These are phyloP conservation scores for Mycosarcoma maydis DNA, from an alignment of 1,284 basidiomycete genomes.

Conservation along the genomic window DNA sequence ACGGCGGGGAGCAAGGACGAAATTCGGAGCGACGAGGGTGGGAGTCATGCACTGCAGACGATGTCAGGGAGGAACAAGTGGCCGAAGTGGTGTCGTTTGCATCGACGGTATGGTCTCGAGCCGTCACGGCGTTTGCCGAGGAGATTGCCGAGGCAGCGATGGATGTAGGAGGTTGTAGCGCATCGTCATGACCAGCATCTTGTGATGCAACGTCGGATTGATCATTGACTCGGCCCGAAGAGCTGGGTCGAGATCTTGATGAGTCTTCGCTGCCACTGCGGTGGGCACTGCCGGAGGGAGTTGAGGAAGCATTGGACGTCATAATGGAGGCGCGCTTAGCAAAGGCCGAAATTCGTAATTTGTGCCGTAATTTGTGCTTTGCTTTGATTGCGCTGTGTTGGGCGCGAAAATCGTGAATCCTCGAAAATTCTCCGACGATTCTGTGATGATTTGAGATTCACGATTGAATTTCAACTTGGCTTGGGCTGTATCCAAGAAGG, in stretches of 20 bases:
- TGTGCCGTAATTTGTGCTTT: not conserved
- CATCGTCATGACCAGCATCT: not conserved
- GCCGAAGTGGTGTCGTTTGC: not conserved
- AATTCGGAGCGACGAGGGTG: conserved; percentile 3
- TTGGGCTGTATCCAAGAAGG: too few relatives aligned
- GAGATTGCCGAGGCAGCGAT: too few relatives aligned
- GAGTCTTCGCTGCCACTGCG: not conserved
- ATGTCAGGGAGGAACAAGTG: not conserved
- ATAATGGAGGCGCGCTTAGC: conserved; percentile 11
- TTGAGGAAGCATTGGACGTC: not conserved
- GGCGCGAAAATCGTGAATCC: too few relatives aligned
- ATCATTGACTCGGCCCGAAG: not conserved
- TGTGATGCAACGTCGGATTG: not conserved
- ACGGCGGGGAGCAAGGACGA: not conserved
- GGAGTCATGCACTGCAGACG: conserved; percentile 2
- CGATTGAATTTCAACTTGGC: too few relatives aligned
- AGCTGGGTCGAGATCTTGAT: not conserved
- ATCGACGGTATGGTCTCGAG: not conserved
- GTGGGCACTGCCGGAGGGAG: not conserved
- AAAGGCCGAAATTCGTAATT: conserved; percentile 1
- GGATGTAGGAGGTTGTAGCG: not conserved
- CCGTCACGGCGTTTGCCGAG: conserved; percentile 13
- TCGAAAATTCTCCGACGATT: too few relatives aligned
- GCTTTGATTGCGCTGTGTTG: not conserved
- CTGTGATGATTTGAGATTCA: too few relatives aligned